A percentile compares a stretch with the other conserved stretches of the same genome.
phyloP scores from a whole-genome alignment of 2,329 filamentous ascomycete species.

The Penicillium sp. region DNA sequence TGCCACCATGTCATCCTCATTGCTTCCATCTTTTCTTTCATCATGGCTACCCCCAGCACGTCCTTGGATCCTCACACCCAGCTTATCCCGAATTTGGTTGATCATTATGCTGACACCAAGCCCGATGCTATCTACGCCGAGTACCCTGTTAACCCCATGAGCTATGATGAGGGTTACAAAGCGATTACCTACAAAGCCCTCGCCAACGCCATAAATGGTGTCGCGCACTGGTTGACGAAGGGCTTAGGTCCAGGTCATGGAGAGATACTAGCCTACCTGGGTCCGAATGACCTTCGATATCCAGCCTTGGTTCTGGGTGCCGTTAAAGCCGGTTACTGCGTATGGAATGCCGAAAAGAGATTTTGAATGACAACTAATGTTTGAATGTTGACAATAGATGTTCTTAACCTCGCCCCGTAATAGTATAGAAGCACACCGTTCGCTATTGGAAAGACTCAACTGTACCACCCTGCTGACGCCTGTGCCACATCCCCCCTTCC shows the following conservation, averaged over 20 bases:
- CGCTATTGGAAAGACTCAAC: constrained; percentile 28
- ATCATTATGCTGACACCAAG: constrained; percentile 31
- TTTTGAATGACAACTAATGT: background rate
- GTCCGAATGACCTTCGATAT: constrained; percentile 44
- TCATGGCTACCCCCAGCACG: background rate
- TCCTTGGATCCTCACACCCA: background rate
- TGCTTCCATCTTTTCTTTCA: background rate
- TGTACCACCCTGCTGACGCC: constrained; percentile 36
- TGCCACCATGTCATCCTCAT: background rate
- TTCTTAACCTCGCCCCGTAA: constrained; percentile 43
- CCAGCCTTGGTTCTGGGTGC: constrained; percentile 39
- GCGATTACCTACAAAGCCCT: constrained; percentile 33
- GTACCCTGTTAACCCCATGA: constrained; percentile 30
- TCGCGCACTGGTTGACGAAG: constrained; percentile 22
- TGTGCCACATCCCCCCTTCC: constrained; percentile 22
- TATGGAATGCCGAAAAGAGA: background rate
- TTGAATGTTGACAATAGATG: constrained; percentile 16
- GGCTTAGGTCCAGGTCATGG: constrained; percentile 32
- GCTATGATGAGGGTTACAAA: constrained; percentile 33
- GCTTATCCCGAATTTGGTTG: constrained; percentile 37
- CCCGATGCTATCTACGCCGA: constrained; percentile 35
- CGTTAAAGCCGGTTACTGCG: constrained; percentile 38
- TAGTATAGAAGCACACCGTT: constrained; percentile 35
- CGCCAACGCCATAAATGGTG: constrained; percentile 28
- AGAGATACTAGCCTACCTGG: constrained; percentile 43